These are phyloP conservation scores for Withania somnifera DNA, from an alignment of 305 asterid species.

Conservation along the genomic window DNA sequence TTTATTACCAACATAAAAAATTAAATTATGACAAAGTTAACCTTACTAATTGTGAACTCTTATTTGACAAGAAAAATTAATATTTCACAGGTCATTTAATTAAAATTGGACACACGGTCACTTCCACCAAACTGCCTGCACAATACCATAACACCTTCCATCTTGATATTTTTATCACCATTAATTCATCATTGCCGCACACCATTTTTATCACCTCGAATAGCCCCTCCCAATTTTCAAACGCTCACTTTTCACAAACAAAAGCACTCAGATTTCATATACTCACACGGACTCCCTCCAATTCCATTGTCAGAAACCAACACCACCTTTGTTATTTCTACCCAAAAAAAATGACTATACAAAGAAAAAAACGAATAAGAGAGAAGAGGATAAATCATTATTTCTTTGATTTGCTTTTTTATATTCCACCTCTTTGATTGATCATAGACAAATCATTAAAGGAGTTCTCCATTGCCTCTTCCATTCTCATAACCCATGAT, in stretches of 20 bases:
- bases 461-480: background rate
- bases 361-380: background rate
- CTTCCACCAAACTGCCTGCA: background rate
- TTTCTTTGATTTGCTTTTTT: background rate
- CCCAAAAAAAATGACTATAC: background rate
- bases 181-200: background rate
- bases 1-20: background rate
- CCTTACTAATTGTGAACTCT: background rate
- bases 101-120: background rate
- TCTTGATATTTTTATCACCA: background rate
- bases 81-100: background rate
- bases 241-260: background rate
- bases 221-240: background rate
- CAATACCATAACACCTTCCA: background rate
- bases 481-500: background rate
- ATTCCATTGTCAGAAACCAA: background rate
- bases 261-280: background rate
- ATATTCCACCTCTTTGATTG: background rate
- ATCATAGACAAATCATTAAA: background rate
- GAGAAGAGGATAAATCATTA: background rate
- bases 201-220: background rate
- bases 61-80: background rate
- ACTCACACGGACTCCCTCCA: background rate
- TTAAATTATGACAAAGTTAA: background rate
- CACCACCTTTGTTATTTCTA: background rate